Evolutionary conservation across 1,284 basidiomycete species (phyloP).

Genomic region (Pseudozyma hubeiensis): DNA sequence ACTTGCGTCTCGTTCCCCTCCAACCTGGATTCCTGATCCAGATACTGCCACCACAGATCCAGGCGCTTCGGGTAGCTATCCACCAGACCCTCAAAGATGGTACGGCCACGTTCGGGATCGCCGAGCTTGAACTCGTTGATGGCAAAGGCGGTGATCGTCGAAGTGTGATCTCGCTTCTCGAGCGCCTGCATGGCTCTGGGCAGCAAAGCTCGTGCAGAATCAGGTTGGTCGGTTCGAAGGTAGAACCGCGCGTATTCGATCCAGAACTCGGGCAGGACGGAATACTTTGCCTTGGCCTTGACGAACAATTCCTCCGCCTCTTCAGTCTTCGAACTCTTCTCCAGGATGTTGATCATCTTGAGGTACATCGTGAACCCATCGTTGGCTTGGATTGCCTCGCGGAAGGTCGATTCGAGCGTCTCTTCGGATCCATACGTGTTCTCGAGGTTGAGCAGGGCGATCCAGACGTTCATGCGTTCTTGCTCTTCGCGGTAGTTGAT

Average conservation of each 20-base stretch:
- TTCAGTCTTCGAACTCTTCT: conserved; percentile 79
- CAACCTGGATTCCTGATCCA: conserved; percentile 86
- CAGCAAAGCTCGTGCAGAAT: conserved; percentile 86
- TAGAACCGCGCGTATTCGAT: conserved; percentile 83
- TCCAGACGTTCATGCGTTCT: conserved; percentile 98
- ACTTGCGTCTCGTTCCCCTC: conserved; percentile 30
- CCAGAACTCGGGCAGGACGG: conserved; percentile 91
- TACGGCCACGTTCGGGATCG: conserved; percentile 92
- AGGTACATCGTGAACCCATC: conserved; percentile 91
- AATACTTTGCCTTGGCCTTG: conserved; percentile 82
- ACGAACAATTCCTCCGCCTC: conserved; percentile 58
- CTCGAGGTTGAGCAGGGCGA: conserved; percentile 94
- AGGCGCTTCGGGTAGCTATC: conserved; percentile 92
- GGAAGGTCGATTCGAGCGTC: conserved; percentile 82
- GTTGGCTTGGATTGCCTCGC: conserved; percentile 88
- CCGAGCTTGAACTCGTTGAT: conserved; percentile 94
- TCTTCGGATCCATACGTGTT: conserved; percentile 85
- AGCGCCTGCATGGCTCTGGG: conserved; percentile 89
- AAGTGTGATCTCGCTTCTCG: conserved; percentile 94
- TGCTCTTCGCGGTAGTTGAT: conserved; percentile 97
- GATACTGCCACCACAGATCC: conserved; percentile 96
- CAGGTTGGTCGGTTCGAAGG: conserved; percentile 78
- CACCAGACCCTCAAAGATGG: conserved; percentile 94
- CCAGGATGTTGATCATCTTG: conserved; percentile 84
- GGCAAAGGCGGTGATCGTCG: conserved; percentile 93